These are phyloP conservation scores for Teunomyces lycoperdinae DNA, from an alignment of 805 yeast species.

Conservation along the genomic window DNA sequence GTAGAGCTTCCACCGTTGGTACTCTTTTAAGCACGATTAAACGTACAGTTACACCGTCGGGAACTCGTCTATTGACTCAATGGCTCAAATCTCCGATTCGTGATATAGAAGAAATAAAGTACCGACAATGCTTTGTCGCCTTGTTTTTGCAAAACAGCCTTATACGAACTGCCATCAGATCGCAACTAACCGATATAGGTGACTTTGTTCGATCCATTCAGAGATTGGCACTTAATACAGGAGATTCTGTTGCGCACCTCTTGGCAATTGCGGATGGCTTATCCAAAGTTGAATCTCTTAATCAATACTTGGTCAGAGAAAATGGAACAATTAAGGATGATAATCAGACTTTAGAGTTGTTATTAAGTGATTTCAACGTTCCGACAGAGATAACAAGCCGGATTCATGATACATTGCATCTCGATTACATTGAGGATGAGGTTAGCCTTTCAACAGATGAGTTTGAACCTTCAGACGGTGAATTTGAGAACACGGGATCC, in stretches of 20 bases:
- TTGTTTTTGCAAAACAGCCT: constrained; percentile 23
- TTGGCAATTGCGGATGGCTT: constrained; percentile 33
- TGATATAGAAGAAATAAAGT: constrained; percentile 50
- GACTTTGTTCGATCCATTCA: constrained; percentile 63
- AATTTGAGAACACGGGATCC: constrained; percentile 13
- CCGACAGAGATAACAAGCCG: constrained; percentile 41
- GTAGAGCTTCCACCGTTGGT: constrained; percentile 57
- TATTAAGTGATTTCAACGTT: constrained; percentile 29
- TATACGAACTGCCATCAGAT: constrained; percentile 23
- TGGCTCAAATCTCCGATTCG: constrained; percentile 84
- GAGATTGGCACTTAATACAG: constrained; percentile 38
- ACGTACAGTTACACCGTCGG: constrained; percentile 76
- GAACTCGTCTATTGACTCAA: constrained; percentile 71
- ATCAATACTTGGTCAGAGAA: constrained; percentile 18
- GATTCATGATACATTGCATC: constrained; percentile 35
- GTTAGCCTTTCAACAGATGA: constrained; percentile 2
- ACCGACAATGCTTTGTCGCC: constrained; percentile 43
- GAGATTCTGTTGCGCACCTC: constrained; percentile 30
- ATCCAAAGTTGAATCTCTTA: constrained; percentile 15
- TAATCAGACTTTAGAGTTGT: constrained; percentile 17
- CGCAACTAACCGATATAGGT: constrained; percentile 43
- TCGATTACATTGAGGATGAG: constrained; percentile 9
- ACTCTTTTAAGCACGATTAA: constrained; percentile 68
- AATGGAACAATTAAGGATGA: constrained; percentile 18
- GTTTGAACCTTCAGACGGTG: constrained; percentile 3